phyloP scores from a whole-genome alignment of 2,329 filamentous ascomycete genomes.

The Phialophora chinensis region DNA sequence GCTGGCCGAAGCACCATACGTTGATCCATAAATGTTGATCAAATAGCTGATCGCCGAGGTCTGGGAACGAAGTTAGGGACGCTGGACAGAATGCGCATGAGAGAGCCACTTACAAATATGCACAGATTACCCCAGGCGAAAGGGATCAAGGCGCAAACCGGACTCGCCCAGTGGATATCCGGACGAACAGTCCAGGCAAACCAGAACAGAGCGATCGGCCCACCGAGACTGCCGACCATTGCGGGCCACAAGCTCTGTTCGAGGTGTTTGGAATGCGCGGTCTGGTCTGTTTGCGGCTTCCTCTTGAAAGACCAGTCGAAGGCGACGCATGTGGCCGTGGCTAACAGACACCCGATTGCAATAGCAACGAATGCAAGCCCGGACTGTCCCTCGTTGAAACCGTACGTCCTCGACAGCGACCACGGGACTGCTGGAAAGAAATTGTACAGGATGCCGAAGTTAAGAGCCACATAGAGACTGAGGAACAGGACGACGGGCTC shows the following conservation, averaged over 20 bases:
- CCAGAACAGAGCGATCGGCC: conserved; percentile 22
- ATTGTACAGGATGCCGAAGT: conserved; percentile 36
- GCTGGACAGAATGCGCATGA: neutral
- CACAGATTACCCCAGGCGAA: conserved; percentile 40
- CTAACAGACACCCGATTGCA: conserved; percentile 42
- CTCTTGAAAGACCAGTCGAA: conserved; percentile 41
- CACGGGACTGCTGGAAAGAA: conserved; percentile 44
- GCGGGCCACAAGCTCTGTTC: conserved; percentile 46
- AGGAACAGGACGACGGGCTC: conserved; percentile 25
- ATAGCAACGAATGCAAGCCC: conserved; percentile 46
- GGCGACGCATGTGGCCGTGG: conserved; percentile 40
- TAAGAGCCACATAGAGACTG: conserved; percentile 21
- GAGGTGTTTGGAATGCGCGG: conserved; percentile 27
- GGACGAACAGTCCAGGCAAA: conserved; percentile 50
- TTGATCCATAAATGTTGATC: conserved; percentile 40
- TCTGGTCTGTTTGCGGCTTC: conserved; percentile 17
- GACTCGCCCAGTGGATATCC: conserved; percentile 49
- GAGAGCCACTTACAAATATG: conserved; percentile 50
- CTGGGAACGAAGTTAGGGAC: conserved; percentile 16
- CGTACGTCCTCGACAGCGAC: conserved; percentile 22
- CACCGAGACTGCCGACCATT: conserved; percentile 43
- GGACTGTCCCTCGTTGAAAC: conserved; percentile 41
- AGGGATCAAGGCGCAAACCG: conserved; percentile 33
- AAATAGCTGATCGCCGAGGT: conserved; percentile 52
- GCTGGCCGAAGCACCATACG: conserved; percentile 40